Base-by-base conservation (phyloP, 139 green algal genomes). In the Marvania coccoides region DNA sequence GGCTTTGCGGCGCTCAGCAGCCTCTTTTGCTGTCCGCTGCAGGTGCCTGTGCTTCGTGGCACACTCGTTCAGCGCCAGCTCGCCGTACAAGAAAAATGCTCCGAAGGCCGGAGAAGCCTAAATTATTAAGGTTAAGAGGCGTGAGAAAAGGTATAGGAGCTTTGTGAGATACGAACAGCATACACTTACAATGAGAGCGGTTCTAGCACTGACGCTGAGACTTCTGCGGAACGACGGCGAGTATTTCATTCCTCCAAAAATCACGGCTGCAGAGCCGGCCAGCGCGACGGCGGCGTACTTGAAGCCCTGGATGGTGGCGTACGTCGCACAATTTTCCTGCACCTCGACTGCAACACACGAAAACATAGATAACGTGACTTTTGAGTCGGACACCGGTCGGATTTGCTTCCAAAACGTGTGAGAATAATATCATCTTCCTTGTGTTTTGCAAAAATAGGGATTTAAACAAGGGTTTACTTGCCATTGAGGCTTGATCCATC, bases 1-100 rank as follows among this genome's bases (percentile, higher is more conserved):
- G n/a, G n/a, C n/a, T n/a, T n/a, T n/a, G n/a, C n/a, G n/a, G n/a
- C n/a, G n/a, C n/a, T n/a, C n/a, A n/a, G n/a, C n/a, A n/a, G n/a
- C n/a, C n/a, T n/a, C 12, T 66, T 40, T 45, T 66, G 59, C 13
- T 51, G 40, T 12, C 12, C 34, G 34, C 23, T 24, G 10, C 7
- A 66, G 56, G 1, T 51, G 29, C 24, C 34, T 9, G 40, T 53
- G 13, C 0, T 23, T 15, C 36, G 34, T 40, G 13, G 59, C 59
- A 51, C 69, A 82, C 39, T 77, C 71, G 55, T 85, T 77, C 48
- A 85, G 61, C 6, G 40, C 58, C 8, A 84, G 63, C 70, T 85
- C 75, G 6, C 61, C 48, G 12, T 72, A 38, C 31, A 85, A 53
- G 26, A 80, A 83, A 30, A 76, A 85, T 24, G 69, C 47, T 7